phyloP scores from a whole-genome alignment of 2,329 filamentous ascomycete species.

The Fusarium bactridioides region DNA sequence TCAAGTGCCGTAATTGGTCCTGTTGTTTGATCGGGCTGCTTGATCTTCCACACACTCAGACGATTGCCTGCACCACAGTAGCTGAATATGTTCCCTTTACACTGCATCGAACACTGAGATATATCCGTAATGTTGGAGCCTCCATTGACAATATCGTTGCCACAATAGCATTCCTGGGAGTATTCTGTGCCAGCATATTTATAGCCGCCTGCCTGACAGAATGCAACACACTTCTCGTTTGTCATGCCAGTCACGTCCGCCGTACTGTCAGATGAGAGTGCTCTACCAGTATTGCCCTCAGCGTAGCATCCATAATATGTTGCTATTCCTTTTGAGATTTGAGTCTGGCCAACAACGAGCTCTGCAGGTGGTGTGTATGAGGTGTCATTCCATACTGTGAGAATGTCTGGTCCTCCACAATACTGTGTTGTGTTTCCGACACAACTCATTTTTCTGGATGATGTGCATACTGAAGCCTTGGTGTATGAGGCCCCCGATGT shows the following conservation, averaged over 20 bases:
- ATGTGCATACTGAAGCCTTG: conserved; percentile 18
- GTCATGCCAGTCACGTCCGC: conserved; percentile 34
- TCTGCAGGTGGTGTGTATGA: conserved; percentile 23
- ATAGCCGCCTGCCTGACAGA: conserved; percentile 42
- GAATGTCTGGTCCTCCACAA: conserved; percentile 29
- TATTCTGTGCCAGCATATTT: conserved; percentile 49
- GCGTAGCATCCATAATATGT: conserved; percentile 34
- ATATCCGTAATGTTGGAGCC: conserved; percentile 26
- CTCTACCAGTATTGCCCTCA: conserved; percentile 20
- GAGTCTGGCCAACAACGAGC: conserved; percentile 27
- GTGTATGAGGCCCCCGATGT: conserved; percentile 27
- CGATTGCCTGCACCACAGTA: conserved; percentile 38
- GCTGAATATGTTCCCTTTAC: conserved; percentile 34
- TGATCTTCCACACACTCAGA: conserved; percentile 36
- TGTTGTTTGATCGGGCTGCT: conserved; percentile 15
- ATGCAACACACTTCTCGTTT: conserved; percentile 40
- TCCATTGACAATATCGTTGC: conserved; percentile 29
- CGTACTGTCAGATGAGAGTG: conserved; percentile 26
- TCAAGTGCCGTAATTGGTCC: conserved; percentile 21
- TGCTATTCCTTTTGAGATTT: conserved; percentile 24
- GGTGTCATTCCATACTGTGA: conserved; percentile 37
- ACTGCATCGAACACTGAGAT: conserved; percentile 39
- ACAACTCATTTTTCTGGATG: conserved; percentile 31
- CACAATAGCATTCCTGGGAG: conserved; percentile 46
- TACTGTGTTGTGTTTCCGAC: conserved; percentile 33